Evolutionary conservation across 176 grass and related monocot genomes (phyloP).

Genomic region (Lolium perenne): DNA sequence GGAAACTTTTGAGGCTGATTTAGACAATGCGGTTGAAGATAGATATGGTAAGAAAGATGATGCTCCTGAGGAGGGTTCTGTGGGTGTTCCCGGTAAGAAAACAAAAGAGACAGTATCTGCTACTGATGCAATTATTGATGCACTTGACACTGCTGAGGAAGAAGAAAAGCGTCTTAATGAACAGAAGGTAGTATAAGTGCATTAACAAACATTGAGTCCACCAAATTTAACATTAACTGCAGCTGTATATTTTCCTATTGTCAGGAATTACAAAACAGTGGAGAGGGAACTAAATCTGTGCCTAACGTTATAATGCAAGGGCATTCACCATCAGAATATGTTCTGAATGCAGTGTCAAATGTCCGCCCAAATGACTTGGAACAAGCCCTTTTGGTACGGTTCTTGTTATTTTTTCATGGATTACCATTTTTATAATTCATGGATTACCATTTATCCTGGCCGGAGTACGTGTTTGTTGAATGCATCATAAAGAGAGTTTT

Average conservation of each 20-base stretch:
- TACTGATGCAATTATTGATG: conserved; percentile 90
- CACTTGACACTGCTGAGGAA: conserved; percentile 82
- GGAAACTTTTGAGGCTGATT: conserved; percentile 61
- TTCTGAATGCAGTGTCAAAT: conserved; percentile 74
- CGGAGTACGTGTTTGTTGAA: no score
- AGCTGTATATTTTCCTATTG: conserved; percentile 23
- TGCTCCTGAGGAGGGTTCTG: conserved; percentile 83
- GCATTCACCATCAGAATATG: conserved; percentile 84
- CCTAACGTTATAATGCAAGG: conserved; percentile 86
- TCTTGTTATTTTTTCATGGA: conserved; percentile 16
- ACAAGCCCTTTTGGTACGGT: conserved; percentile 75
- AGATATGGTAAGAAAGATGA: conserved; percentile 81
- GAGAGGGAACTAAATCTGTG: conserved; percentile 59
- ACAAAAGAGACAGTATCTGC: conserved; percentile 87
- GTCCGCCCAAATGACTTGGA: conserved; percentile 88
- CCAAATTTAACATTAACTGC: not conserved
- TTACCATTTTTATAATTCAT: not conserved
- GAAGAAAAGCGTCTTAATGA: conserved; percentile 80
- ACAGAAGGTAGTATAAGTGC: conserved; percentile 51
- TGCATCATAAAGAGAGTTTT: not conserved
- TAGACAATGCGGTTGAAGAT: conserved; percentile 73
- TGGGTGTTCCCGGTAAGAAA: conserved; percentile 86
- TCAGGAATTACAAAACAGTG: conserved; percentile 75
- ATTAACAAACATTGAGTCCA: not conserved
- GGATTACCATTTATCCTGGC: no score